Conservation (phyloP, 1,284 basidiomycete species). For the Moniliella sp. region DNA sequence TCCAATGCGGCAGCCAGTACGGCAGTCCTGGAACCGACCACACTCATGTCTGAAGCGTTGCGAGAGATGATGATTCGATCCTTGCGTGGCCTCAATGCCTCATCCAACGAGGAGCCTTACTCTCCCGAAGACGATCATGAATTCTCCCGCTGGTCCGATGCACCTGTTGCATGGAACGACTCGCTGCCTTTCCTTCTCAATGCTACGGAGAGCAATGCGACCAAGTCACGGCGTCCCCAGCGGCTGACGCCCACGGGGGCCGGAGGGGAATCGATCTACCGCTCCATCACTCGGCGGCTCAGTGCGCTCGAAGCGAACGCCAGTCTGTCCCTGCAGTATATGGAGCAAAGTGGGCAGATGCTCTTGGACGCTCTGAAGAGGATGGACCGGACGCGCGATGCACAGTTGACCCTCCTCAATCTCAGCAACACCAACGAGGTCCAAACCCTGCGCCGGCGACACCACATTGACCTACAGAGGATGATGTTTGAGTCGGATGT, state of each 20-base stretch:
- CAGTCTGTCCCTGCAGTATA: slow-evolving; percentile 62
- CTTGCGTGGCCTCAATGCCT: too few relatives aligned
- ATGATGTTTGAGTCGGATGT: slow-evolving; percentile 50
- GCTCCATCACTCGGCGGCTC: slow-evolving; percentile 81
- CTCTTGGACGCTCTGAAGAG: slow-evolving; percentile 54
- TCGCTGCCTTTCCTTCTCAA: too few relatives aligned
- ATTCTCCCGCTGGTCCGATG: too few relatives aligned
- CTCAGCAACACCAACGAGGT: slow-evolving; percentile 37
- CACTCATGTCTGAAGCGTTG: too few relatives aligned
- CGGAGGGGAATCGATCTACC: slow-evolving; percentile 58
- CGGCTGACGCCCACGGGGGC: slow-evolving; percentile 6
- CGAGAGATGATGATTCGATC: too few relatives aligned
- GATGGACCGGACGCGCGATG: slow-evolving; percentile 40
- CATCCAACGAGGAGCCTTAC: too few relatives aligned
- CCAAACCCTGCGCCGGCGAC: slow-evolving; percentile 31
- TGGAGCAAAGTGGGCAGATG: slow-evolving; percentile 65
- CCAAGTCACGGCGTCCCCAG: slow-evolving; percentile 5
- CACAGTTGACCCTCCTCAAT: slow-evolving; percentile 31
- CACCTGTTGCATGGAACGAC: too few relatives aligned
- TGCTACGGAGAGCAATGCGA: too few relatives aligned
- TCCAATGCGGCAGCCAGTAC: too few relatives aligned
- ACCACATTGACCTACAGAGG: slow-evolving; percentile 43
- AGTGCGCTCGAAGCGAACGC: slow-evolving; percentile 66
- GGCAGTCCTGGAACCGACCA: too few relatives aligned
- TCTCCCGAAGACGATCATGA: too few relatives aligned